These are phyloP conservation scores for Neonectria punicea DNA, from an alignment of 2,329 filamentous ascomycete species.

Conservation along the genomic window DNA sequence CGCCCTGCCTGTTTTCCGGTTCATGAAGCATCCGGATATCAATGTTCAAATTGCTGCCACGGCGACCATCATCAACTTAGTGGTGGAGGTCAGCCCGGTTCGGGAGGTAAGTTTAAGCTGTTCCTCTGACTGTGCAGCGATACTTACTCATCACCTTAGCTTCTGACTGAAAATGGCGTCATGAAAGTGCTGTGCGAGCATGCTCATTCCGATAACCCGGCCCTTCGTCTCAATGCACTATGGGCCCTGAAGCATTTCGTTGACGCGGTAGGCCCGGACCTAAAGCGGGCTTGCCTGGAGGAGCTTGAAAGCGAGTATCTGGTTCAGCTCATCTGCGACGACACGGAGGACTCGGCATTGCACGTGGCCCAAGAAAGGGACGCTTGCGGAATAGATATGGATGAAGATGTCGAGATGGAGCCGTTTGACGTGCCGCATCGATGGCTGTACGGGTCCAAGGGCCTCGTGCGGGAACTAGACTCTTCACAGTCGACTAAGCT, in stretches of 20 bases:
- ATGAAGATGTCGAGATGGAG: conserved; percentile 69
- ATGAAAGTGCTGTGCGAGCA: conserved; percentile 84
- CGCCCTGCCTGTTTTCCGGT: conserved; percentile 77
- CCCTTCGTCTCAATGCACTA: conserved; percentile 83
- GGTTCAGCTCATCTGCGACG: conserved; percentile 77
- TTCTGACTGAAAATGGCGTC: conserved; percentile 78
- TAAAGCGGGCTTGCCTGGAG: conserved; percentile 82
- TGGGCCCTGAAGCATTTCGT: conserved; percentile 96
- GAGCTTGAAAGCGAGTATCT: conserved; percentile 84
- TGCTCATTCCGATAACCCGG: conserved; percentile 82
- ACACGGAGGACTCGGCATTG: conserved; percentile 64
- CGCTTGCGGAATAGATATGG: conserved; percentile 54
- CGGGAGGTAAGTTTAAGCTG: conserved; percentile 71
- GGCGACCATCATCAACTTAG: conserved; percentile 83
- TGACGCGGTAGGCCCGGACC: conserved; percentile 73
- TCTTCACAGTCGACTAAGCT: conserved; percentile 54
- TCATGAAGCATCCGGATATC: conserved; percentile 79
- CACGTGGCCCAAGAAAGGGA: conserved; percentile 49
- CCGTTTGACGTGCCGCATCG: conserved; percentile 56
- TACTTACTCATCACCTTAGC: conserved; percentile 56
- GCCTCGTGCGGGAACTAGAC: conserved; percentile 47
- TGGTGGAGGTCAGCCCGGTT: conserved; percentile 91
- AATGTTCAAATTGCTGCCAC: conserved; percentile 89
- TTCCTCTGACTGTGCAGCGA: too few species aligned
- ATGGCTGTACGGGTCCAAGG: conserved; percentile 49